Conservation (phyloP, 2,329 filamentous ascomycete species). For the Talaromyces islandicus region DNA sequence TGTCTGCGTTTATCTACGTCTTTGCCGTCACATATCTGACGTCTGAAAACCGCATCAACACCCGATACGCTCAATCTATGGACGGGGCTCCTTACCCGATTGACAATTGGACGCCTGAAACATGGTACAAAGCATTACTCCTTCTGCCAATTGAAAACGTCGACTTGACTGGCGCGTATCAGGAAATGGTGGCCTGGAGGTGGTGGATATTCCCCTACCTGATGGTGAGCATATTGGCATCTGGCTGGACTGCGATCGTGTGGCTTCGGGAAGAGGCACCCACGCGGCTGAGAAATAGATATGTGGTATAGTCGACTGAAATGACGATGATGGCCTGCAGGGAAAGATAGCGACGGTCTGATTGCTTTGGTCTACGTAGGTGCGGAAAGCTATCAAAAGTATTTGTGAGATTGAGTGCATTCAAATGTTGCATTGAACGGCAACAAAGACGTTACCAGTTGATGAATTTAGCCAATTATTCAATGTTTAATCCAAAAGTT, state of each 20-base stretch:
- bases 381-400: background rate
- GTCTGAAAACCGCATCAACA: background rate
- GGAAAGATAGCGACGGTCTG: background rate
- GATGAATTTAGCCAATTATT: background rate
- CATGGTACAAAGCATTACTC: conserved; percentile 6
- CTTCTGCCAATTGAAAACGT: conserved; percentile 1
- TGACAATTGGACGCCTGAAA: conserved; percentile 9
- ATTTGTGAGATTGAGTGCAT: too few relatives aligned
- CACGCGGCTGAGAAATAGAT: background rate
- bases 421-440: too few relatives aligned
- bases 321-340: background rate
- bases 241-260: background rate
- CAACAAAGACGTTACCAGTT: too few relatives aligned
- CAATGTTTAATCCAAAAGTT: background rate
- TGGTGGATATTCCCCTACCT: conserved; percentile 1
- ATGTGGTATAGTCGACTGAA: background rate
- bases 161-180: background rate
- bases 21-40: conserved; percentile 6
- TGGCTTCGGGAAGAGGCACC: background rate
- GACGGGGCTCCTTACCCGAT: background rate
- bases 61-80: background rate
- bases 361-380: background rate
- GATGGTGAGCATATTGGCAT: background rate
- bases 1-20: conserved; percentile 5
- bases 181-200: conserved; percentile 7